These are phyloP conservation scores for Parmales sp. DNA, from an alignment of 108 stramenopile genomes.

Conservation along the genomic window DNA sequence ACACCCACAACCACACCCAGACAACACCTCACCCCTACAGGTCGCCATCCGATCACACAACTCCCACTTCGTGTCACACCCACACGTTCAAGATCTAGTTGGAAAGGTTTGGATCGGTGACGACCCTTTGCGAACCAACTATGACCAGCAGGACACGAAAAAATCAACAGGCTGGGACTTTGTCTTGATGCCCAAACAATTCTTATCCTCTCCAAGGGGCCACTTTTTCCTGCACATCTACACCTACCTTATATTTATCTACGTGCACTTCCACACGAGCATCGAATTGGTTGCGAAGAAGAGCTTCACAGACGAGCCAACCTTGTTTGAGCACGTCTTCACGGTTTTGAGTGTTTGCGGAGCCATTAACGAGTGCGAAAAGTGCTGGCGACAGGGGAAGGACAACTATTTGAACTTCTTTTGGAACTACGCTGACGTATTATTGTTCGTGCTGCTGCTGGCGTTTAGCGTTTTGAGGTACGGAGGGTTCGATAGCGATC, in stretches of 20 bases:
- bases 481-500: too few relatives aligned
- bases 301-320: background rate
- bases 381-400: background rate
- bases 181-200: background rate
- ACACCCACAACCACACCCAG: too few relatives aligned
- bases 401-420: background rate
- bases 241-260: background rate
- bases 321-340: background rate
- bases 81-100: background rate
- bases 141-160: background rate
- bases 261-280: background rate
- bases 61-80: background rate
- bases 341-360: background rate
- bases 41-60: background rate
- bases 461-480: background rate
- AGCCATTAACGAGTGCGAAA: background rate
- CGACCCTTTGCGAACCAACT: background rate
- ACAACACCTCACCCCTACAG: background rate
- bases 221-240: background rate
- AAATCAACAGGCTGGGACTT: background rate
- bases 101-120: background rate
- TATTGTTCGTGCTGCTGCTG: background rate
- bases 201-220: background rate
- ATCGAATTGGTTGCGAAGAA: background rate
- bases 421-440: conserved; percentile 1